Conservation (phyloP, 306 rosid genomes). For the Dalbergia oliveri region DNA sequence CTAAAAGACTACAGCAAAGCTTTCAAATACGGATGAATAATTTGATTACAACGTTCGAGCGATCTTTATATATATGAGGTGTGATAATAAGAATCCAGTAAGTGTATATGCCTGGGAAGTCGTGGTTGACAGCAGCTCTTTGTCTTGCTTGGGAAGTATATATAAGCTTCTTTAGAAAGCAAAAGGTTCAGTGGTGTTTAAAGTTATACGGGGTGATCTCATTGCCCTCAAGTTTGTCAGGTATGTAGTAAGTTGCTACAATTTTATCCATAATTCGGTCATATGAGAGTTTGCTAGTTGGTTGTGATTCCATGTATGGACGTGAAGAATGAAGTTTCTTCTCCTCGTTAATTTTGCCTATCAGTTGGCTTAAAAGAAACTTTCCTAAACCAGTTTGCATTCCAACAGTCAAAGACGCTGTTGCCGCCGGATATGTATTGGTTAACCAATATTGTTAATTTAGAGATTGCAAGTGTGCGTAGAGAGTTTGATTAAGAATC, state of each 20-base stretch:
- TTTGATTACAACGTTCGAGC: slow-evolving; percentile 27
- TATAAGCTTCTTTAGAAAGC: slow-evolving; percentile 9
- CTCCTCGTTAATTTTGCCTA: not conserved
- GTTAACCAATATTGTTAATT: not conserved
- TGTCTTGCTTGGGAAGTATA: not conserved
- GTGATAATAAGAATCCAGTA: not conserved
- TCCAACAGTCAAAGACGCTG: not conserved
- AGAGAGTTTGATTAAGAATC: slow-evolving; percentile 21
- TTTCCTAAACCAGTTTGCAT: not conserved
- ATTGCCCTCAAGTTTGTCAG: not conserved
- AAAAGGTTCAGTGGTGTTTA: not conserved
- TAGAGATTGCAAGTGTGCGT: not conserved
- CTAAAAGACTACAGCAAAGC: not conserved
- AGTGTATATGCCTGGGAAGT: not conserved
- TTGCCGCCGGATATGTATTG: not conserved
- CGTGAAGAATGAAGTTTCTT: not conserved
- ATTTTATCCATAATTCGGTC: not conserved
- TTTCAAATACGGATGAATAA: not conserved
- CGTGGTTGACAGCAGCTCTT: not conserved
- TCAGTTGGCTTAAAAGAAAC: slow-evolving; percentile 14
- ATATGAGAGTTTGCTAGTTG: not conserved
- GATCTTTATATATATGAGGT: not conserved
- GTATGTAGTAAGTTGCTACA: slow-evolving; percentile 13
- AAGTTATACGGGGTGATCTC: not conserved
- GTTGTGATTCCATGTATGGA: slow-evolving; percentile 10